Evolutionary conservation across 1,284 basidiomycete genomes (phyloP).

Genomic region (Cryptococcus jaspeensis): DNA sequence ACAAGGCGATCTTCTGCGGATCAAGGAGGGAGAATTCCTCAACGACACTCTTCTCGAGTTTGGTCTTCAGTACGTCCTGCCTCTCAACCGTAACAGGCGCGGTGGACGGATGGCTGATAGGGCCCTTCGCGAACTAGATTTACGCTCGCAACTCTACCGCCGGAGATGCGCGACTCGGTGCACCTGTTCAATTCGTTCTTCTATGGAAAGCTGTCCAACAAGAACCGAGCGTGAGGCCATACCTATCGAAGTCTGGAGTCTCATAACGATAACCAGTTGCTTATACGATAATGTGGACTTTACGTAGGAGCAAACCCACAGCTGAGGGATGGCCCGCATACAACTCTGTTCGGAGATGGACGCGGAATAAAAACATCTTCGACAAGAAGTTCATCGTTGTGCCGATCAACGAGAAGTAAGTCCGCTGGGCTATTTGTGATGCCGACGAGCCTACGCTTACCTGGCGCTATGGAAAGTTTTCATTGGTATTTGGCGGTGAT

Average conservation of each 20-base stretch:
- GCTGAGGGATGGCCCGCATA: slow-evolving; percentile 60
- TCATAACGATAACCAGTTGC: too few species aligned
- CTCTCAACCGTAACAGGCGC: not conserved
- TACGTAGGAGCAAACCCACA: slow-evolving; percentile 10
- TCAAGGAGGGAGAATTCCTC: slow-evolving; percentile 76
- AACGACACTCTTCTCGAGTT: slow-evolving; percentile 97
- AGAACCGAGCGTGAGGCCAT: slow-evolving; percentile 59
- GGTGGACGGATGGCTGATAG: not conserved
- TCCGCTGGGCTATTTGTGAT: not conserved
- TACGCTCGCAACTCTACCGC: slow-evolving; percentile 49
- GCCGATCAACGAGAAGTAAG: slow-evolving; percentile 93
- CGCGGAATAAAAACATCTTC: slow-evolving; percentile 77
- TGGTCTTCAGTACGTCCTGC: slow-evolving; percentile 73
- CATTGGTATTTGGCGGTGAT: slow-evolving; percentile 99
- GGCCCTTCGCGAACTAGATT: too few species aligned
- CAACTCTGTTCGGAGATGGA: slow-evolving; percentile 89
- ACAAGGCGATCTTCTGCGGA: slow-evolving; percentile 68
- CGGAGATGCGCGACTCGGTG: slow-evolving; percentile 67
- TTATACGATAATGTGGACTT: too few species aligned
- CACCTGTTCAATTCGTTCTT: slow-evolving; percentile 98
- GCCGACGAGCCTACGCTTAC: not conserved
- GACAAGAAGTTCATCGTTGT: slow-evolving; percentile 87
- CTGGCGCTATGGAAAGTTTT: slow-evolving; percentile 56
- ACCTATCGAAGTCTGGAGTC: too few species aligned
- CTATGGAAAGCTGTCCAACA: slow-evolving; percentile 81